Percentiles rank a stretch among this genome's conserved stretches.
phyloP scores from a whole-genome alignment of 2,329 filamentous ascomycete genomes.

The Penicillium frequentans region DNA sequence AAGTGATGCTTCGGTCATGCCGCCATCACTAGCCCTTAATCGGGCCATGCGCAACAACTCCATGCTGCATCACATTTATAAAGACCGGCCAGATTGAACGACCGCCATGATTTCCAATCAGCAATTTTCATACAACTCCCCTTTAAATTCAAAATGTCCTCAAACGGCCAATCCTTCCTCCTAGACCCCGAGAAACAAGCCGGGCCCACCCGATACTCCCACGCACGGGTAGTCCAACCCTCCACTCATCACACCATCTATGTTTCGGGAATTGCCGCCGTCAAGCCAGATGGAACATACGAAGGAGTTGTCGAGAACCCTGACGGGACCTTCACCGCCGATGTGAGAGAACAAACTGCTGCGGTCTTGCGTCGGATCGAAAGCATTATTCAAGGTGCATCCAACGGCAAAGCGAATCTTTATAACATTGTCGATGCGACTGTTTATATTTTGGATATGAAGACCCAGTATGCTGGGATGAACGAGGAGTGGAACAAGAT shows the following conservation, averaged over 20 bases:
- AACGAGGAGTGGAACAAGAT: slow-evolving; percentile 51
- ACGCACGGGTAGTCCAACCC: slow-evolving; percentile 37
- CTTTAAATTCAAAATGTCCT: slow-evolving; percentile 22
- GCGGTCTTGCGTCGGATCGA: slow-evolving; percentile 42
- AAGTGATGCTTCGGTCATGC: background rate
- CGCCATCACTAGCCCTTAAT: background rate
- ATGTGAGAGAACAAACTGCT: slow-evolving; percentile 41
- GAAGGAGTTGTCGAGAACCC: slow-evolving; percentile 38
- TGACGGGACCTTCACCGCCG: slow-evolving; percentile 36
- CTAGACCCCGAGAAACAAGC: slow-evolving; percentile 29
- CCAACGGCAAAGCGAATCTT: slow-evolving; percentile 36
- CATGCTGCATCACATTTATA: background rate
- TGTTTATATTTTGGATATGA: slow-evolving; percentile 46
- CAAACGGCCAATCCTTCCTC: slow-evolving; percentile 38
- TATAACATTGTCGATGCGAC: slow-evolving; percentile 43
- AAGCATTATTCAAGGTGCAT: slow-evolving; percentile 39
- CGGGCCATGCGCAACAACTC: background rate
- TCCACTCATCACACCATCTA: slow-evolving; percentile 40
- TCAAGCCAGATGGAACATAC: slow-evolving; percentile 35
- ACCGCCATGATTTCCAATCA: too few relatives aligned
- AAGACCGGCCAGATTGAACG: background rate
- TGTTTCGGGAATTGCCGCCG: slow-evolving; percentile 41
- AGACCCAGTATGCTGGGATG: slow-evolving; percentile 45
- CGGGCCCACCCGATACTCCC: slow-evolving; percentile 32
- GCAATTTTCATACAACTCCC: too few relatives aligned